Conservation (phyloP, 176 grass and related monocot genomes). For the Carex myosuroides region DNA sequence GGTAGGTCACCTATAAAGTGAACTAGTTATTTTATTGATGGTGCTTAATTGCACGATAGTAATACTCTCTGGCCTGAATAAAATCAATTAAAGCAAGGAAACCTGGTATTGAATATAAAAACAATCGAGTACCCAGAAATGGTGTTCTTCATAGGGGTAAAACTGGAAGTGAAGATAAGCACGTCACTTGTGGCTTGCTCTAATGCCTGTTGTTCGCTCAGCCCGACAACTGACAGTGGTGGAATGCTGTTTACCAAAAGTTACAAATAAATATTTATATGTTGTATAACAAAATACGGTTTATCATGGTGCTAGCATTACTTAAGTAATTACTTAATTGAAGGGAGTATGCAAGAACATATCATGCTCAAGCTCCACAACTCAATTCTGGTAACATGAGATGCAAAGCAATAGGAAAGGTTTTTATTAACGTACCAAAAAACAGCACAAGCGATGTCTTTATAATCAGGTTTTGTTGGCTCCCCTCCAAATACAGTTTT, state of each 20-base stretch:
- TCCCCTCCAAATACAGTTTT: constrained; percentile 96
- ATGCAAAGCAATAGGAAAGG: background rate
- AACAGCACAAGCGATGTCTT: constrained; percentile 85
- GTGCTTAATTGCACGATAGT: background rate
- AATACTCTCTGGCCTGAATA: background rate
- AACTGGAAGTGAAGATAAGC: constrained; percentile 74
- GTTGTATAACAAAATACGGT: background rate
- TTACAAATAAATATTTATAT: background rate
- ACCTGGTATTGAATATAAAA: background rate
- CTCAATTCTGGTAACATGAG: background rate
- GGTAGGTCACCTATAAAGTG: background rate
- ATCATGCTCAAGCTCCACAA: background rate
- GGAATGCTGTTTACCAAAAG: constrained; percentile 55
- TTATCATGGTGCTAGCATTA: background rate
- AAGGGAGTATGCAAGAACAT: background rate
- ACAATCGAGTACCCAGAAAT: constrained; percentile 66
- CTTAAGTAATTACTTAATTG: background rate
- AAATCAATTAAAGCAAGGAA: background rate
- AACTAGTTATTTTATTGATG: background rate
- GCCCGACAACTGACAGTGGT: constrained; percentile 76
- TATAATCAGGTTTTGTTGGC: constrained; percentile 73
- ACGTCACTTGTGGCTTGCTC: constrained; percentile 59
- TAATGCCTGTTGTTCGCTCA: constrained; percentile 74
- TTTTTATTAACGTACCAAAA: constrained; percentile 51
- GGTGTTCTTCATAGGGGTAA: constrained; percentile 95